Percentiles rank a stretch among this genome's conserved stretches.
Evolutionary conservation across 345 rosid species (phyloP).

Genomic region (Aethionema arabicum): DNA sequence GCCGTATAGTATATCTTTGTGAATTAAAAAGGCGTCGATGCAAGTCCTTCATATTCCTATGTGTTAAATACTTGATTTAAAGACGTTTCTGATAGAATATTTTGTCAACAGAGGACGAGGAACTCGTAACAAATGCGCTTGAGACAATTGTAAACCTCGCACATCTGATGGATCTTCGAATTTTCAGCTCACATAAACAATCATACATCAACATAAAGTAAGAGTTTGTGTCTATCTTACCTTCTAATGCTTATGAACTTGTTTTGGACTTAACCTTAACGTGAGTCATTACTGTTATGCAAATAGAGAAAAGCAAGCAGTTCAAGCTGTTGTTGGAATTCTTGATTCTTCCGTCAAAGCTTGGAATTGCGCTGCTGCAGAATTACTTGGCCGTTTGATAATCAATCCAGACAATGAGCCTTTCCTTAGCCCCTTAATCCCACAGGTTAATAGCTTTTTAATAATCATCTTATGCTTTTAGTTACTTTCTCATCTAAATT

Average conservation of each 20-base stretch:
- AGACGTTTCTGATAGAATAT: slow-evolving; percentile 10
- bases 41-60: neutral
- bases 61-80: slow-evolving; percentile 14
- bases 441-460: slow-evolving; percentile 53
- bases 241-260: slow-evolving; percentile 20
- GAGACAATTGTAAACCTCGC: slow-evolving; percentile 94
- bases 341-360: slow-evolving; percentile 72
- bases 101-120: slow-evolving; percentile 84
- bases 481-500: neutral
- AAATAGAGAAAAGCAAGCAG: slow-evolving; percentile 85
- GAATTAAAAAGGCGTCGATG: neutral
- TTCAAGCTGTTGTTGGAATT: slow-evolving; percentile 86
- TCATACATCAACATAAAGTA: slow-evolving; percentile 81
- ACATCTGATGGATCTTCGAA: slow-evolving; percentile 88
- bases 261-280: slow-evolving; percentile 16
- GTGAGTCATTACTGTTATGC: slow-evolving; percentile 26
- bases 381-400: slow-evolving; percentile 84
- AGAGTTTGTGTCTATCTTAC: slow-evolving; percentile 36
- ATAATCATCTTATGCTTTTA: slow-evolving; percentile 8
- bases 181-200: slow-evolving; percentile 81
- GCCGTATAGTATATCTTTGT: neutral
- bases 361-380: slow-evolving; percentile 99
- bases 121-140: slow-evolving; percentile 86
- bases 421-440: slow-evolving; percentile 80
- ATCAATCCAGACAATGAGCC: slow-evolving; percentile 98